Conservation (phyloP, 805 yeast species). For the Saccharomyces mikatae region DNA sequence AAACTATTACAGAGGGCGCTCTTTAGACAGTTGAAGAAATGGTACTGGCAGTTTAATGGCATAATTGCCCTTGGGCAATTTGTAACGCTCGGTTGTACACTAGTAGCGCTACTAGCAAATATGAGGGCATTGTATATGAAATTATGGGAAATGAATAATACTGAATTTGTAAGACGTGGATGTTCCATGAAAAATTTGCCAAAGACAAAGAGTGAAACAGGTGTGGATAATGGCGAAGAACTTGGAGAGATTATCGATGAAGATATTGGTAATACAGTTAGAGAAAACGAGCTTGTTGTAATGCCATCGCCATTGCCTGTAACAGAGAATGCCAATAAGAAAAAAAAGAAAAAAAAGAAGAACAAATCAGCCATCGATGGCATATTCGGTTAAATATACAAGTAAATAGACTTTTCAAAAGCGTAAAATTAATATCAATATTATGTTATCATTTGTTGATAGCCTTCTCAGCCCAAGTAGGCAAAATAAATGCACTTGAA, state of each 20-base stretch:
- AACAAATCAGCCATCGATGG: slow-evolving; percentile 58
- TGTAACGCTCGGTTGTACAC: slow-evolving; percentile 59
- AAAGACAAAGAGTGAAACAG: background rate
- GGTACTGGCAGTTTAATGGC: slow-evolving; percentile 56
- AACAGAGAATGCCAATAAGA: slow-evolving; percentile 13
- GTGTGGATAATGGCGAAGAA: slow-evolving; percentile 23
- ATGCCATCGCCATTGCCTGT: slow-evolving; percentile 6
- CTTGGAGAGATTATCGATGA: slow-evolving; percentile 24
- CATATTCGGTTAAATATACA: slow-evolving; percentile 48
- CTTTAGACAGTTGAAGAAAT: slow-evolving; percentile 36
- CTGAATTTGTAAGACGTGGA: slow-evolving; percentile 18
- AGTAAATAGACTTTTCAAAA: background rate
- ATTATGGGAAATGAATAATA: slow-evolving; percentile 11
- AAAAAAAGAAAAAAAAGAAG: slow-evolving; percentile 39
- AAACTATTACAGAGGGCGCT: slow-evolving; percentile 23
- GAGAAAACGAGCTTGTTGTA: background rate
- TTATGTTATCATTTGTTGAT: slow-evolving; percentile 7
- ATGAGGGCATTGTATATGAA: slow-evolving; percentile 27
- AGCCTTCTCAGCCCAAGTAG: slow-evolving; percentile 61
- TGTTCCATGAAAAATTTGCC: slow-evolving; percentile 1
- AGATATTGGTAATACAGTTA: background rate
- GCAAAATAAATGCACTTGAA: slow-evolving; percentile 64
- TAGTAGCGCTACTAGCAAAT: slow-evolving; percentile 50
- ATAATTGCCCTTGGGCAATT: slow-evolving; percentile 72
- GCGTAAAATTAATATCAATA: background rate